phyloP scores from a whole-genome alignment of 1,284 basidiomycete species.

The Chiua sp. region DNA sequence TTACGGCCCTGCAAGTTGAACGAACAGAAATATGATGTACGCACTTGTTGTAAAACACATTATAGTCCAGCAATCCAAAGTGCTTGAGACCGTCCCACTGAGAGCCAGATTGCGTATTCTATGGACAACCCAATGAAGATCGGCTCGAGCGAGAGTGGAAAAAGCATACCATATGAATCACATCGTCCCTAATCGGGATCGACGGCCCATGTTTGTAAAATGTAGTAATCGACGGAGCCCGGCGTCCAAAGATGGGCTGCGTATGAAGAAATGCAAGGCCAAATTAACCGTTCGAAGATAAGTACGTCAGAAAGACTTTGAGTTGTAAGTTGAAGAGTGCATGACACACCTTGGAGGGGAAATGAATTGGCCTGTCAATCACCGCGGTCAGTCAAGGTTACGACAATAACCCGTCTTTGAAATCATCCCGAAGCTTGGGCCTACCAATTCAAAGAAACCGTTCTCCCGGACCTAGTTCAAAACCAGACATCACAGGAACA shows the following conservation, averaged over 20 bases:
- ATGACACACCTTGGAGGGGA: constrained; percentile 58
- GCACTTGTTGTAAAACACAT: constrained; percentile 70
- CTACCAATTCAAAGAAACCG: constrained; percentile 67
- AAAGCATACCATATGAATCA: constrained; percentile 62
- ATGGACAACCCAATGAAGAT: not conserved
- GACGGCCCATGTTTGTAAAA: constrained; percentile 14
- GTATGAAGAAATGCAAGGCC: no score
- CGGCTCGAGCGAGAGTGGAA: not conserved
- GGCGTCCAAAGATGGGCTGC: constrained; percentile 63
- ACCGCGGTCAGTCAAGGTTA: constrained; percentile 4
- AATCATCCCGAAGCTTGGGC: no score
- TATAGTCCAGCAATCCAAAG: constrained; percentile 59
- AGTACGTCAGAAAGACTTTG: not conserved
- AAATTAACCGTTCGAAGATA: not conserved
- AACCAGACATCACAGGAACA: not conserved
- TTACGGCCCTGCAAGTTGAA: no score
- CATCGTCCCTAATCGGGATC: constrained; percentile 57
- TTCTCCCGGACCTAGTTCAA: constrained; percentile 49
- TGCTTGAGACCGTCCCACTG: constrained; percentile 79
- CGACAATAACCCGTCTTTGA: constrained; percentile 21
- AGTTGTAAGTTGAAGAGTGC: not conserved
- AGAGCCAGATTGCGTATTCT: constrained; percentile 48
- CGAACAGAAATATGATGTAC: not conserved
- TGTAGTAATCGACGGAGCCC: constrained; percentile 45
- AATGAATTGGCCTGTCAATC: constrained; percentile 63